Conservation (phyloP, 2,329 filamentous ascomycete genomes). For the Metarhizium humberi region DNA sequence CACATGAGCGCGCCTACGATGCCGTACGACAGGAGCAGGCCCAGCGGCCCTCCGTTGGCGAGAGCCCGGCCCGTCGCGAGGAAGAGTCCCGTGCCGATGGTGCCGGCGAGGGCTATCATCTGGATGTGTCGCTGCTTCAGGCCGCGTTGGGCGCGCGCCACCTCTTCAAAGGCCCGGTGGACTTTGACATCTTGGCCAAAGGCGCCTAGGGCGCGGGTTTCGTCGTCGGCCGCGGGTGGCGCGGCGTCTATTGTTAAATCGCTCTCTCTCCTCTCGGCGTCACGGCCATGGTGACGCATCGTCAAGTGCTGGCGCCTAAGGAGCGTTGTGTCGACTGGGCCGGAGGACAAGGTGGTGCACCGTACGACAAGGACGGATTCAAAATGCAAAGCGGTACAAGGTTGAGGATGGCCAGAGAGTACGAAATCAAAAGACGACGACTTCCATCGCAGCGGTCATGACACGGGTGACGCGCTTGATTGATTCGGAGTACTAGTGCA, state of each 20-base stretch:
- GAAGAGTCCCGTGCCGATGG: conserved; percentile 55
- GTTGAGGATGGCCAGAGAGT: no score
- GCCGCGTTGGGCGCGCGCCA: conserved; percentile 1
- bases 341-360: no score
- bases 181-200: background rate
- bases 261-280: background rate
- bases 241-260: background rate
- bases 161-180: conserved; percentile 5
- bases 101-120: conserved; percentile 40
- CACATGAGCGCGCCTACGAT: conserved; percentile 45
- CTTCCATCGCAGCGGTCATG: no score
- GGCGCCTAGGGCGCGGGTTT: background rate
- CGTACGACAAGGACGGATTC: no score
- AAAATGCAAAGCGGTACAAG: no score
- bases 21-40: conserved; percentile 36
- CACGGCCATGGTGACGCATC: no score
- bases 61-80: conserved; percentile 56
- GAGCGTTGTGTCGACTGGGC: no score
- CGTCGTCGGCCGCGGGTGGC: background rate
- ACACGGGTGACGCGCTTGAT: no score
- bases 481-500: no score
- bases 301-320: no score
- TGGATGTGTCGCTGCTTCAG: conserved; percentile 33
- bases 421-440: no score
- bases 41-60: conserved; percentile 48